Conservation (phyloP, 2,329 filamentous ascomycete genomes). For the Colletotrichum noveboracense region DNA sequence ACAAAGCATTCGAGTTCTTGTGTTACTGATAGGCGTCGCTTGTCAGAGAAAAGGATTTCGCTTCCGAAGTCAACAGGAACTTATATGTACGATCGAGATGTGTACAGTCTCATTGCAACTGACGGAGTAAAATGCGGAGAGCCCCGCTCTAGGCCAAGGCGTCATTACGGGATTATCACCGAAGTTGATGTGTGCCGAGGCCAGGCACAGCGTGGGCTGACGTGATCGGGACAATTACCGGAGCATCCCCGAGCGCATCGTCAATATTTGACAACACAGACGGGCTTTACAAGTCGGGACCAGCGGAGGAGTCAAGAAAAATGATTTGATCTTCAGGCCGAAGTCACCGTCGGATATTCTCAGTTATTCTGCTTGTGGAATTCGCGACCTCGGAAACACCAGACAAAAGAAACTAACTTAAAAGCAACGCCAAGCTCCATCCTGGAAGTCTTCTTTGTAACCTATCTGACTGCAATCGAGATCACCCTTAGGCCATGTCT, state of each 20-base stretch:
- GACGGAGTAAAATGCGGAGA: background rate
- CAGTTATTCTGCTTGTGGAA: accelerated
- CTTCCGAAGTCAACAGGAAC: background rate
- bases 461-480: accelerated
- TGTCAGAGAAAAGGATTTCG: background rate
- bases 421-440: background rate
- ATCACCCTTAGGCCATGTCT: background rate
- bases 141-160: background rate
- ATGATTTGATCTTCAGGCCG: background rate
- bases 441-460: background rate
- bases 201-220: background rate
- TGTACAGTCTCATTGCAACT: background rate
- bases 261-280: background rate
- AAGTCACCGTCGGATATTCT: background rate
- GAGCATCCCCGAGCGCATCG: background rate
- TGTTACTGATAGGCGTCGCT: background rate
- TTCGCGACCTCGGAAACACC: background rate
- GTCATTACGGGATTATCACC: background rate
- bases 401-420: accelerated
- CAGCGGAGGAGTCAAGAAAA: no score
- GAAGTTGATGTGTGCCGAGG: background rate
- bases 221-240: background rate
- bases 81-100: background rate
- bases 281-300: background rate
- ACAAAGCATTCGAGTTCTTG: background rate